Evolutionary conservation across 257 asterid species (phyloP), one percentile per base, ranked within the genome.

Genomic region (Salvia hispanica): DNA sequence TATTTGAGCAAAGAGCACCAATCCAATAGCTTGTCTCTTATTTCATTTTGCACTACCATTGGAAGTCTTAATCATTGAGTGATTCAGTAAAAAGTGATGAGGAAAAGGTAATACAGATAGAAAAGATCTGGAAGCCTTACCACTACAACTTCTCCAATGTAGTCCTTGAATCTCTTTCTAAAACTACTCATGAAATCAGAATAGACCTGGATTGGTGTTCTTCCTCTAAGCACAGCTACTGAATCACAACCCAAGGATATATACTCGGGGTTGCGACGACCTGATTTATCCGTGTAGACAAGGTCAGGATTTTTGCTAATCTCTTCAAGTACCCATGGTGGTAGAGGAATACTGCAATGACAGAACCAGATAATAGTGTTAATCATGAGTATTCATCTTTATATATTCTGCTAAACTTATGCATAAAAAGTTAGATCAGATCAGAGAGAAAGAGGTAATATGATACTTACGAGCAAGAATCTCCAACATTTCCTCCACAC

Each of bases 261-360:
- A 47, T 88, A 93, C 77, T 93, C 97, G 0, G 98, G 96, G 80
- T 93, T 90, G 69, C 95, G 88, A 34, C 92, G 69, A 33, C 97
- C 98, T 15, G 95, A 89, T 74, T 78, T 76, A 64, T 92, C 98
- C 28, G 98, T 90, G 74, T 89, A 92, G 67, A 86, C 89, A 31
- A 92, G 86, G 77, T 89, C 91, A 2, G 98, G 97, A 58, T 90
- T 86, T 72, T 83, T 86, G 84, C 90, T 85, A 25, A 90, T 93
- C 80, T 86, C 98, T 78, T 93, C 98, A 42, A 93, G 95, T 47
- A 88, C 98, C 98, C 97, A 93, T 55, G 96, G 90, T 33, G 98
- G 97, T 60, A 90, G 81, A 48, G 98, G 90, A 78, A 93, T 86
- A 78, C 98, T 93, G 84, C 78, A 82, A 74, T 69, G 18, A 60